phyloP scores from a whole-genome alignment of 495 filamentous ascomycete species.

The Trichocladium antarcticum region DNA sequence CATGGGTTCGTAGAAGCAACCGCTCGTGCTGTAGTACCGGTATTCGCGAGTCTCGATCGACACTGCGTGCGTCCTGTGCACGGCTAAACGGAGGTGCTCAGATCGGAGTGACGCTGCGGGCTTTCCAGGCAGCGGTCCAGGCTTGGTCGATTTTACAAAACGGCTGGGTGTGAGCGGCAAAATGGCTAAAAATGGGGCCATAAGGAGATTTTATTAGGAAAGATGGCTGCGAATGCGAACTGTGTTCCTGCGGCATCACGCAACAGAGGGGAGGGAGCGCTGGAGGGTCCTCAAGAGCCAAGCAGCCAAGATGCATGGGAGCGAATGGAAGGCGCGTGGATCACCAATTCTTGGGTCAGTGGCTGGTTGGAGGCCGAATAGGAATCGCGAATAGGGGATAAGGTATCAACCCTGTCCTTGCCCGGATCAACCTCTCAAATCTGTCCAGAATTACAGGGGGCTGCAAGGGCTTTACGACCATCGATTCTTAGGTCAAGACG shows the following conservation, averaged over 20 bases:
- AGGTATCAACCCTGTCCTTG: conserved; percentile 17
- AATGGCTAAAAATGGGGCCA: conserved; percentile 14
- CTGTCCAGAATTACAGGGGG: conserved; percentile 4
- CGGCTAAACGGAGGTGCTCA: too few species aligned
- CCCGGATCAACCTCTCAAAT: conserved; percentile 13
- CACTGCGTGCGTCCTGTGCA: too few species aligned
- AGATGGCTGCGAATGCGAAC: background rate
- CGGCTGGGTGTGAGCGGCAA: background rate
- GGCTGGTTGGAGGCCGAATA: conserved; percentile 8
- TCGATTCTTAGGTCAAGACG: too few species aligned
- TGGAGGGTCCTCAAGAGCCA: background rate
- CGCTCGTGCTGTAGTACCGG: too few species aligned
- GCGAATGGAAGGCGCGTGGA: too few species aligned
- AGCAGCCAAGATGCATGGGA: background rate
- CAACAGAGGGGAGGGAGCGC: conserved; percentile 8
- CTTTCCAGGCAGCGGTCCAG: background rate
- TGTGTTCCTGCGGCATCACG: conserved; percentile 13
- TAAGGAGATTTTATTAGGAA: conserved; percentile 12
- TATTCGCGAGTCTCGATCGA: too few species aligned
- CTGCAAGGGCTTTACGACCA: too few species aligned
- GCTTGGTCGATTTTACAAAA: background rate
- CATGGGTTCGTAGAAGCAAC: too few species aligned
- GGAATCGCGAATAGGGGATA: conserved; percentile 6
- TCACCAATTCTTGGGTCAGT: background rate
- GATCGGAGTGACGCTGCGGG: background rate